phyloP scores from a whole-genome alignment of 257 asterid species.

The Salvia splendens region DNA sequence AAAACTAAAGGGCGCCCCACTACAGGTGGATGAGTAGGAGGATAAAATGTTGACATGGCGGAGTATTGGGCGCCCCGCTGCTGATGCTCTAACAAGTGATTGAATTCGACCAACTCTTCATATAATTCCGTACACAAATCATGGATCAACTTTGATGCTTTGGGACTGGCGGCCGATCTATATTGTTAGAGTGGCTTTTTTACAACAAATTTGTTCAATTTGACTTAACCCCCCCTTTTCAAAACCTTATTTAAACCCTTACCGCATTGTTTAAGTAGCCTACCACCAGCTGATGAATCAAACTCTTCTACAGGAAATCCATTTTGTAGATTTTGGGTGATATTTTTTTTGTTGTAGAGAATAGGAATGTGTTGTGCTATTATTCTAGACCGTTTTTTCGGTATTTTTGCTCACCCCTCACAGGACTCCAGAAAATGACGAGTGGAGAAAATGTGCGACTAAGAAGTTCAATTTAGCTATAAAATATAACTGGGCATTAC shows the following conservation, averaged over 20 bases:
- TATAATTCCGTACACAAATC: slow-evolving; percentile 31
- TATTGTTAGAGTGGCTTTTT: slow-evolving; percentile 5
- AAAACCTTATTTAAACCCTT: neutral
- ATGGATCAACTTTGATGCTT: slow-evolving; percentile 30
- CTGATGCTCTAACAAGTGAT: too few species aligned
- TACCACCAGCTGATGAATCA: neutral
- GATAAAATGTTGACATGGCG: too few species aligned
- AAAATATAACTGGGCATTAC: too few species aligned
- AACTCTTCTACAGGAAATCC: neutral
- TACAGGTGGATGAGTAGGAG: too few species aligned
- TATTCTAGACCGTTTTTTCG: too few species aligned
- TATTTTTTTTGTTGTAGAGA: neutral
- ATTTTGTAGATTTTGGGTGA: neutral
- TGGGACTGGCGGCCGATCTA: slow-evolving; percentile 19
- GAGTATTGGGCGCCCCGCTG: too few species aligned
- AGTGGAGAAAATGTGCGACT: too few species aligned
- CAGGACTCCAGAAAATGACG: too few species aligned
- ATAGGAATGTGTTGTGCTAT: neutral
- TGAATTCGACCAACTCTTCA: neutral
- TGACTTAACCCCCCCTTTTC: neutral
- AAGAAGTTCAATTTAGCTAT: too few species aligned
- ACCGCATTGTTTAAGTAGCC: neutral
- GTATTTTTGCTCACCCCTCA: too few species aligned
- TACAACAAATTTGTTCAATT: neutral
- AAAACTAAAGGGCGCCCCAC: too few species aligned